Conservation (phyloP, 495 filamentous ascomycete species). For the Oleoguttula mirabilis region DNA sequence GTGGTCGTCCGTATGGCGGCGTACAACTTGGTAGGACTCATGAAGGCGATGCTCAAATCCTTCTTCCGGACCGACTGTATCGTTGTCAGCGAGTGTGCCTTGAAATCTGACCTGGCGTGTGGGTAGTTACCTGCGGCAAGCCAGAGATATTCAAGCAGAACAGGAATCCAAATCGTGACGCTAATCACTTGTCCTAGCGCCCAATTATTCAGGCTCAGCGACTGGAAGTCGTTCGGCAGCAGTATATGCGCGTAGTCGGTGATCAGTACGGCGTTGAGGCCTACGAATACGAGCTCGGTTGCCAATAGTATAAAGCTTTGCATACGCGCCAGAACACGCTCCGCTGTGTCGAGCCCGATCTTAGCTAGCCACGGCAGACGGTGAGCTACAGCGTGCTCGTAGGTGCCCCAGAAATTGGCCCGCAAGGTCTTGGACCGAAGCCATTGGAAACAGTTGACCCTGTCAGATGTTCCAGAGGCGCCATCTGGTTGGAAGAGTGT, state of each 20-base stretch:
- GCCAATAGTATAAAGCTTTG: background rate
- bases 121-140: background rate
- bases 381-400: background rate
- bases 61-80: conserved; percentile 3
- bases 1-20: too few relatives aligned
- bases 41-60: background rate
- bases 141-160: conserved; percentile 8
- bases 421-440: too few relatives aligned
- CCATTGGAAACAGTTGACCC: too few relatives aligned
- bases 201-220: conserved; percentile 5
- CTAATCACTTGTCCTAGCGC: conserved; percentile 6
- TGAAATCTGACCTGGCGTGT: too few relatives aligned
- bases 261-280: conserved; percentile 7
- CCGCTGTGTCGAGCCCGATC: conserved; percentile 1
- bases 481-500: background rate
- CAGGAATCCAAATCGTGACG: conserved; percentile 8
- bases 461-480: too few relatives aligned
- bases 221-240: background rate
- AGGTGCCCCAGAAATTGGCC: conserved; percentile 3
- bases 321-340: background rate
- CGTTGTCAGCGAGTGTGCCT: conserved; percentile 2
- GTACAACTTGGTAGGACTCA: conserved; percentile 1
- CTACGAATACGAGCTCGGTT: background rate
- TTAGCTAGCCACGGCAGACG: background rate
- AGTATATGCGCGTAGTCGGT: conserved; percentile 4